Base-by-base conservation (phyloP, 306 rosid genomes). In the Prunus dulcis region DNA sequence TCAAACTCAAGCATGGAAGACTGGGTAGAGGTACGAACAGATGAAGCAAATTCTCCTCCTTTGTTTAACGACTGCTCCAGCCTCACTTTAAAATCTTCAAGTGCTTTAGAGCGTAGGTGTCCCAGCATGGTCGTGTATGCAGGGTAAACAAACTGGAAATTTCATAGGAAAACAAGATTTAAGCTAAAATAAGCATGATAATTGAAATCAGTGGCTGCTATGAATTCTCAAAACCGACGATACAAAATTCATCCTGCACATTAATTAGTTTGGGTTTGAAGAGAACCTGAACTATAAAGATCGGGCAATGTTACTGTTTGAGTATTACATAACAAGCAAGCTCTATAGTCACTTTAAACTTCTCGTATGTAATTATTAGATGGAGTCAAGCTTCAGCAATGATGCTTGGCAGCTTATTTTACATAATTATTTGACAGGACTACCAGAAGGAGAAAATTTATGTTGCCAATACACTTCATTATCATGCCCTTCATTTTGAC, bases 1-100 rank as follows among this genome's bases (percentile, higher is more conserved):
- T 87, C 93, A 77, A 94, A 91, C 72, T 83, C 85, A 6, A 67
- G 82, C 82, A 90, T 55, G 76, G 82, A 80, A 74, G 86, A 78
- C 27, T 79, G 80, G 12, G 80, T 73, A 72, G 74, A 87, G 17
- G 12, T 79, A 69, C 71, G 81, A 75, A 84, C 89, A 43, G 96
- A 72, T 53, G 88, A 74, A 72, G 89, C 90, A 75, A 90, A 94
- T 61, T 88, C 88, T 86, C 87, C 93, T 81, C 93, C 96, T 18
- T 79, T 80, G 13, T 80, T 83, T 73, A 89, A 81, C 25, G 95
- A 82, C 7, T 38, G 43, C 68, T 77, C 89, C 71, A 90, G 80
- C 70, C 80, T 71, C 53, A 57, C 63, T 87, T 90, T 89, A 47
- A 90, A 89, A 74, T 67, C 69, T 9, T 87, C 89, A 11, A 87